phyloP scores from a whole-genome alignment of 371 early-diverging fungal species.

The Syncephalastrum racemosum region DNA sequence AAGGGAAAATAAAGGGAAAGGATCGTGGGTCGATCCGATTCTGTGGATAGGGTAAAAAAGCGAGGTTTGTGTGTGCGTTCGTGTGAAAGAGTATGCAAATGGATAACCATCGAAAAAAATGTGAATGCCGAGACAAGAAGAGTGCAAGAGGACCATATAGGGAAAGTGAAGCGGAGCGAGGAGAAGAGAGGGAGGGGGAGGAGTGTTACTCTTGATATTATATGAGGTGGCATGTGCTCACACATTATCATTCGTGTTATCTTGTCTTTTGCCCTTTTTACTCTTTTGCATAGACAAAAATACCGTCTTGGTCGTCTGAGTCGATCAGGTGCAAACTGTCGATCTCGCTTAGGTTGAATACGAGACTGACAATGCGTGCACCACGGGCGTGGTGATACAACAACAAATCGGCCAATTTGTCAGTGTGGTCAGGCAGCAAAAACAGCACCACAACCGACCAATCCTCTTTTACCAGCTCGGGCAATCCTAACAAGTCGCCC shows the following conservation, averaged over 20 bases:
- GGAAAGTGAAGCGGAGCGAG: background rate
- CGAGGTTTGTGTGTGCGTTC: background rate
- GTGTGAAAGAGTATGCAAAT: slow-evolving; percentile 1
- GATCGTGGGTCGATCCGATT: background rate
- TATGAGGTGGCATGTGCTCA: slow-evolving; percentile 3
- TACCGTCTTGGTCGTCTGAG: slow-evolving; percentile 54
- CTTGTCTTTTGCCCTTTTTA: background rate
- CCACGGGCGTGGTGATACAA: slow-evolving; percentile 52
- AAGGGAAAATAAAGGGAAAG: slow-evolving; percentile 4
- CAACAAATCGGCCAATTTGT: slow-evolving; percentile 53
- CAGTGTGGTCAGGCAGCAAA: slow-evolving; percentile 59
- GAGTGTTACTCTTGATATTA: background rate
- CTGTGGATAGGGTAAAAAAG: no score
- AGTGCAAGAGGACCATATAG: background rate
- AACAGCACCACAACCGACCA: slow-evolving; percentile 59
- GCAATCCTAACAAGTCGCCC: slow-evolving; percentile 48
- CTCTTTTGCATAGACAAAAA: slow-evolving; percentile 48
- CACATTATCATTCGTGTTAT: background rate
- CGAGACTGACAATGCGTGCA: slow-evolving; percentile 55
- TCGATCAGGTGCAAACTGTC: slow-evolving; percentile 38
- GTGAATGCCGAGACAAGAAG: slow-evolving; percentile 2
- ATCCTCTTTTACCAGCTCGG: slow-evolving; percentile 21
- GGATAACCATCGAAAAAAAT: background rate
- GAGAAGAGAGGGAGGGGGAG: slow-evolving; percentile 1
- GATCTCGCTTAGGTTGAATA: slow-evolving; percentile 60